These are phyloP conservation scores for Candida khao-thaluensis DNA, from an alignment of 805 yeast species.

Conservation along the genomic window DNA sequence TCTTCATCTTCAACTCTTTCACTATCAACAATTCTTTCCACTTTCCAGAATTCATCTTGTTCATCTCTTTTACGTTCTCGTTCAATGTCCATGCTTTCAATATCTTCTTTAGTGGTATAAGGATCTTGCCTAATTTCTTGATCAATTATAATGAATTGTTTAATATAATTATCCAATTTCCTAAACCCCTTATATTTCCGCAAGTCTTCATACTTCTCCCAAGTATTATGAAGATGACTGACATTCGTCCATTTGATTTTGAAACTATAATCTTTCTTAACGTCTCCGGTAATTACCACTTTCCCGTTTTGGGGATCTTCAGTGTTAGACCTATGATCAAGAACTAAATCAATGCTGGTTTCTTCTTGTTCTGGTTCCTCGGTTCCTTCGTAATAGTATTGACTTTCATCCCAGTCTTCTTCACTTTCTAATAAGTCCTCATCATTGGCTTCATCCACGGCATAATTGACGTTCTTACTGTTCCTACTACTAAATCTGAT, in stretches of 20 bases:
- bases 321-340: constrained; percentile 38
- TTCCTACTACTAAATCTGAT: constrained; percentile 79
- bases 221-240: constrained; percentile 92
- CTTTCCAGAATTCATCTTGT: constrained; percentile 76
- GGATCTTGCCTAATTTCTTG: constrained; percentile 78
- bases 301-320: constrained; percentile 28
- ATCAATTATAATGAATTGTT: constrained; percentile 70
- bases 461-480: constrained; percentile 66
- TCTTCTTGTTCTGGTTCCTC: constrained; percentile 34
- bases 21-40: constrained; percentile 86
- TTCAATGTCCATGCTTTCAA: constrained; percentile 91
- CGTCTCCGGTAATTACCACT: constrained; percentile 40
- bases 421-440: constrained; percentile 54
- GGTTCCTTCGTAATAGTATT: constrained; percentile 30
- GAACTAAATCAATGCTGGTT: constrained; percentile 35
- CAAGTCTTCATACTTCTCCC: constrained; percentile 70
- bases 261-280: constrained; percentile 58
- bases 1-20: constrained; percentile 66
- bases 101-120: constrained; percentile 80
- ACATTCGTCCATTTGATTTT: constrained; percentile 81
- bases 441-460: constrained; percentile 64
- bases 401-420: constrained; percentile 23
- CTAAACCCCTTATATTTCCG: constrained; percentile 69
- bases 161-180: constrained; percentile 86
- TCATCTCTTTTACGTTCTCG: constrained; percentile 82